Conservation (phyloP, 2,329 filamentous ascomycete species). For the Nigrospora osmanthi region DNA sequence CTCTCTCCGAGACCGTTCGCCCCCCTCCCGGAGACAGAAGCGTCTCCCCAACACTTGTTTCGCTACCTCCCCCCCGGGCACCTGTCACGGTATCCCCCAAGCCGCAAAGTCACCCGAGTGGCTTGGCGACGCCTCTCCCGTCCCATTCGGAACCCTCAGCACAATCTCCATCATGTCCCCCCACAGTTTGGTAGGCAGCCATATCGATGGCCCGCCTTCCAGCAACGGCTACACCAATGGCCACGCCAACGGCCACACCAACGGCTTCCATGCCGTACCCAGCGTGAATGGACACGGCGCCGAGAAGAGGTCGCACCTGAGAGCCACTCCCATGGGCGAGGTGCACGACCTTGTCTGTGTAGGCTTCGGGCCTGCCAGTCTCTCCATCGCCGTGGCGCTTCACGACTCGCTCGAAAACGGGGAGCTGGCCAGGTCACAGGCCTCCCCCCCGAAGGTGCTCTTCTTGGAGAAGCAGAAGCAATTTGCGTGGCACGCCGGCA, state of each 20-base stretch:
- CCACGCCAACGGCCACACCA: slow-evolving; percentile 1
- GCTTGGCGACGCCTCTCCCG: not conserved
- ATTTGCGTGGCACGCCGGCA: slow-evolving; percentile 92
- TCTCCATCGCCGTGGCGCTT: slow-evolving; percentile 82
- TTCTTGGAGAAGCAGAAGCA: slow-evolving; percentile 80
- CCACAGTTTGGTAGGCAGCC: slow-evolving; percentile 18
- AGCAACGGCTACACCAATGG: not conserved
- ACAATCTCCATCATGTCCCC: slow-evolving; percentile 14
- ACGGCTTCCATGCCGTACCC: slow-evolving; percentile 1
- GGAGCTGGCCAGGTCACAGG: slow-evolving; percentile 26
- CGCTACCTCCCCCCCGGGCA: too few relatives aligned
- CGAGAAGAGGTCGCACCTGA: slow-evolving; percentile 33
- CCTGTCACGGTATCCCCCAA: too few relatives aligned
- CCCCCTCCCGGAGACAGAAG: too few relatives aligned
- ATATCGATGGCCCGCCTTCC: slow-evolving; percentile 10
- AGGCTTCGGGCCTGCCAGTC: slow-evolving; percentile 85
- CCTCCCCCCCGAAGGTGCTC: slow-evolving; percentile 58
- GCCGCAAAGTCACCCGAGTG: too few relatives aligned
- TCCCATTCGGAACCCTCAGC: not conserved
- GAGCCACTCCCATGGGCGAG: slow-evolving; percentile 48
- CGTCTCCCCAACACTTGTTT: too few relatives aligned
- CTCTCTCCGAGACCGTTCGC: too few relatives aligned
- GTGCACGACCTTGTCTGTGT: slow-evolving; percentile 83
- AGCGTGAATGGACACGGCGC: slow-evolving; percentile 1
- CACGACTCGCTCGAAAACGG: slow-evolving; percentile 64